Evolutionary conservation across 2,329 filamentous ascomycete genomes (phyloP).

Genomic region (Penicillium aurantiogriseum): DNA sequence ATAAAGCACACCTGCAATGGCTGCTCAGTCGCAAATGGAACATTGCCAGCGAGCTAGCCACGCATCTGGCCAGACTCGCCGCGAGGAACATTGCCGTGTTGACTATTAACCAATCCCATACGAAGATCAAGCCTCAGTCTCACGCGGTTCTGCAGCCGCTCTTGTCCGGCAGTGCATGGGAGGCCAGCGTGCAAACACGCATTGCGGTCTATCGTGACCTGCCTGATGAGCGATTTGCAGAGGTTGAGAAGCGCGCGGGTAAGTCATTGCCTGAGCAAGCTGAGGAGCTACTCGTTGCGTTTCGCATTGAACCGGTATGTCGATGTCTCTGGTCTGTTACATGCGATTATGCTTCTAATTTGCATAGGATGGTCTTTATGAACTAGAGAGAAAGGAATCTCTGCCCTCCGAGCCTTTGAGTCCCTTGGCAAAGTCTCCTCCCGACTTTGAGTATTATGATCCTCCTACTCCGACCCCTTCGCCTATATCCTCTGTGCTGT

Average conservation of each 20-base stretch:
- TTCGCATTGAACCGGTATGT: slow-evolving; percentile 41
- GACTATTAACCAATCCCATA: slow-evolving; percentile 75
- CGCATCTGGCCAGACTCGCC: slow-evolving; percentile 67
- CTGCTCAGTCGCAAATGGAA: slow-evolving; percentile 47
- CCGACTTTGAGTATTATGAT: slow-evolving; percentile 10
- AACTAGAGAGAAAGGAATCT: not conserved
- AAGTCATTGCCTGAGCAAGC: slow-evolving; percentile 34
- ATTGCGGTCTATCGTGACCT: slow-evolving; percentile 79
- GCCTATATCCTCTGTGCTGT: slow-evolving; percentile 6
- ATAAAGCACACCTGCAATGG: slow-evolving; percentile 44
- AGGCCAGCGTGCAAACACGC: slow-evolving; percentile 70
- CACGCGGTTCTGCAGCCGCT: slow-evolving; percentile 69
- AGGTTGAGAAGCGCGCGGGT: slow-evolving; percentile 65
- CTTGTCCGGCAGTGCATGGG: slow-evolving; percentile 75
- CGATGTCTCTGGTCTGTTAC: not conserved
- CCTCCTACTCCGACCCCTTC: slow-evolving; percentile 7
- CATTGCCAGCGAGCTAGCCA: slow-evolving; percentile 65
- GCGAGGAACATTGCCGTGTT: slow-evolving; percentile 71
- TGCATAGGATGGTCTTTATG: slow-evolving; percentile 15
- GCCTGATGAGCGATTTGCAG: slow-evolving; percentile 56
- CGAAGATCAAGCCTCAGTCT: slow-evolving; percentile 69
- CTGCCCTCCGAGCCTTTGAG: not conserved
- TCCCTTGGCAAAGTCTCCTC: not conserved
- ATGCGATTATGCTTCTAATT: not conserved
- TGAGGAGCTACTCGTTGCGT: slow-evolving; percentile 38